Conservation (phyloP, 441 rosid species). For the Sinapis alba region DNA sequence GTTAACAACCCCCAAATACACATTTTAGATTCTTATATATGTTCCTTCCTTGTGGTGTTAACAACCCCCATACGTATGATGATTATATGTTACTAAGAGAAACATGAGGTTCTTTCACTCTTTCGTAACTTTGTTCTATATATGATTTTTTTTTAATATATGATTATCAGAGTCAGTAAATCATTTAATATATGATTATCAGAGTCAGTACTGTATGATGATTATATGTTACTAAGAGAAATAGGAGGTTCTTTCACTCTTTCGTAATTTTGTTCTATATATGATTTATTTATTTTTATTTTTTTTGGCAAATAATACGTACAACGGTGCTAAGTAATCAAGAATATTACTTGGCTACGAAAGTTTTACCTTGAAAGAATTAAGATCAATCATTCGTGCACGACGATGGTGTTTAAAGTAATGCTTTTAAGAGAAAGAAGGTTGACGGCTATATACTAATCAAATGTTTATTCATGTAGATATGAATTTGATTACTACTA, state of each 20-base stretch:
- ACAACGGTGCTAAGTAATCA: not conserved
- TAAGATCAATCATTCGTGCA: not conserved
- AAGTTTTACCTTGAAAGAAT: not conserved
- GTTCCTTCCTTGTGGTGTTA: not conserved
- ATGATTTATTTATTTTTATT: not conserved
- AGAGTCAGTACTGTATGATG: not conserved
- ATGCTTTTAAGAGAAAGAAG: not conserved
- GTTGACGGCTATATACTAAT: not conserved
- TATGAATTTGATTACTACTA: not conserved
- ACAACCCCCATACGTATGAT: no score
- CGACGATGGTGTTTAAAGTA: not conserved
- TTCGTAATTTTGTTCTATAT: not conserved
- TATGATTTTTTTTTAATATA: no score
- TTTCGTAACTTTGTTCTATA: no score
- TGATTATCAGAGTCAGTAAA: no score
- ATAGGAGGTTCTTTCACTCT: not conserved
- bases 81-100: no score
- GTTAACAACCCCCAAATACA: not conserved
- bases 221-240: not conserved
- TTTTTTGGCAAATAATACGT: not conserved
- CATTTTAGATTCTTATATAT: not conserved
- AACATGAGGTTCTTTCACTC: no score
- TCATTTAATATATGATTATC: not conserved
- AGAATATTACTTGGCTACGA: no score
- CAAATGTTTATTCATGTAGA: not conserved